Evolutionary conservation across 208 protist species (phyloP), one percentile per base, ranked within the genome.

Genomic region (Sergeia podlipaevii): DNA sequence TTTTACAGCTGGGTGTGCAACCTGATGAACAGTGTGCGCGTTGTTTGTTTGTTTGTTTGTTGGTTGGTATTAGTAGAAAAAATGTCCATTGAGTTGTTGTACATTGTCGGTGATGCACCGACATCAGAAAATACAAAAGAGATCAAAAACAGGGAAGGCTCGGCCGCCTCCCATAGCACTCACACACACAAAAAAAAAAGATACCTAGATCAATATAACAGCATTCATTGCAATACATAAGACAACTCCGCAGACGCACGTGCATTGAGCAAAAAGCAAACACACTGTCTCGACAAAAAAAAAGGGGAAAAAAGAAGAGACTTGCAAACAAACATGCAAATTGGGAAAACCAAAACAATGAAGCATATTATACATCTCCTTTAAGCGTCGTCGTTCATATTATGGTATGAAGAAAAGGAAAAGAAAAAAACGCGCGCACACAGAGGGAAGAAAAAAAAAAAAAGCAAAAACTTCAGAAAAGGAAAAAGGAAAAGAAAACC

Each of bases 391-490:
- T 46, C 27, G 21, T 45, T 34, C 3, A 21, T 29, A 57, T 41
- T 29, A 30, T 8, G 41, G 39, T 34, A 45, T n/a, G 42, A 15
- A n/a, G 39, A 30, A 24, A 39, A 33, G 38, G 4, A 54, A n/a
- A 39, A 59, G 33, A 63, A 28, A 42, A 26, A 56, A 23, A 45
- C 4, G 23, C 32, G n/a, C 13, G 23, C 3, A 52, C 24, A 38
- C 26, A 50, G 24, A 27, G 28, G 1, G 46, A 41, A 7, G n/a
- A 49, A 36, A 43, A 43, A 37, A 24, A 32, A 21, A 26, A 18
- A 44, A 48, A 39, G 6, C 8, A 41, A 45, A 34, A 45, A 38
- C 32, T 38, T 45, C 13, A 64, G 1, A n/a, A 53, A 26, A 52
- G 44, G 57, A 61, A 44, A 51, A 44, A 28, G 37, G 7, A 54